Base-by-base conservation (phyloP, 331 rosid species). In the Cydonia oblonga region DNA sequence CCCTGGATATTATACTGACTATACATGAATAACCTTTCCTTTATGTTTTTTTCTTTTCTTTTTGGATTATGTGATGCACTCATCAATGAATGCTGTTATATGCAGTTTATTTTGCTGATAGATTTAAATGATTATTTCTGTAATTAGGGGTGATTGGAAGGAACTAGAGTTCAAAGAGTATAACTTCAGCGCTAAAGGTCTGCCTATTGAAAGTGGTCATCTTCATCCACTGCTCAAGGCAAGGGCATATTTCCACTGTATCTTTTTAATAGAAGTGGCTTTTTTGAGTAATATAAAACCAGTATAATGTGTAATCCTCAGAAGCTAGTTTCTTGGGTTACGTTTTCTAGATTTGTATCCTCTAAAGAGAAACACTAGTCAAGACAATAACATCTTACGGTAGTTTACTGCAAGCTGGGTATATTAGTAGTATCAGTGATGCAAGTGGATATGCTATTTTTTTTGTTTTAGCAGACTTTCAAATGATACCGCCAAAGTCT, bases 211-310 rank as follows among this genome's bases (percentile, higher is more conserved):
- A 69, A 83, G 95, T 73, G 98, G 98, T 60, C 78, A 78, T 79
- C 97, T 93, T 81, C 98, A 93, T 88, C 98, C 98, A 6, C 79
- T 91, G 71, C 88, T 91, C 74, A 91, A 93, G 98, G 98, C 74
- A 86, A 86, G 89, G 18, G 77, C 15, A 44, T n/a, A 6, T 7
- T 42, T 53, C 5, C 28, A 23, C 22, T 74, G 4, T 64, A 8
- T 35, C 2, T 70, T 70, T 66, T 32, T 13, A 11, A 30, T 7
- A 53, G 30, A 6, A 4, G 35, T n/a, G 9, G n/a, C 9, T 69
- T 7, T 69, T 51, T 52, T 7, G 25, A 53, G 46, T 69, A 1
- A 13, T 4, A 29, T 69, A 30, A 60, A 26, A 51, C 29, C 2
- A 2, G 3, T 40, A 56, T 40, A 44, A 7, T 15, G 40, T 68